Conservation (phyloP, 352 stramenopile species). For the Phytophthora kernoviae region DNA sequence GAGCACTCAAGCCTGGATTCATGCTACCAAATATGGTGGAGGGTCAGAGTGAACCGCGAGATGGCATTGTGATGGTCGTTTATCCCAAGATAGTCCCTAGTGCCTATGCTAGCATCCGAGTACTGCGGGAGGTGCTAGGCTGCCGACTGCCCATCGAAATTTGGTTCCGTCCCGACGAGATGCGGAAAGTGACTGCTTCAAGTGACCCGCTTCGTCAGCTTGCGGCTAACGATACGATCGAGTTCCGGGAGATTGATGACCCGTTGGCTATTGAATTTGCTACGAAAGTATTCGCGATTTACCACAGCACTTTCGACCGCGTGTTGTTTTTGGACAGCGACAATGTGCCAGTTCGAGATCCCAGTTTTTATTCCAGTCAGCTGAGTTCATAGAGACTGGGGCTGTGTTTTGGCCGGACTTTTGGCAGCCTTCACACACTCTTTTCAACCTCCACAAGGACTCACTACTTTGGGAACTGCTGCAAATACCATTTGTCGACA, state of each 20-base stretch:
- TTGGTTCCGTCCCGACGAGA: slow-evolving; percentile 48
- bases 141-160: slow-evolving; percentile 57
- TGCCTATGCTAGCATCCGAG: slow-evolving; percentile 39
- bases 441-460: slow-evolving; percentile 56
- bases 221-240: slow-evolving; percentile 19
- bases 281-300: slow-evolving; percentile 52
- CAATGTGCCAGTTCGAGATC: slow-evolving; percentile 43
- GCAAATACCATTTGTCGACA: slow-evolving; percentile 46
- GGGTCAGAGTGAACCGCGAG: not conserved
- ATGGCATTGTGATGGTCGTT: slow-evolving; percentile 57
- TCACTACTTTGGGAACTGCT: slow-evolving; percentile 59
- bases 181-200: slow-evolving; percentile 23
- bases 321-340: slow-evolving; percentile 60
- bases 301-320: slow-evolving; percentile 42
- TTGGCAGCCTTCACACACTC: slow-evolving; percentile 36
- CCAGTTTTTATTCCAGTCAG: slow-evolving; percentile 41
- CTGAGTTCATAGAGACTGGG: slow-evolving; percentile 22
- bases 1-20: slow-evolving; percentile 8
- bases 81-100: slow-evolving; percentile 52
- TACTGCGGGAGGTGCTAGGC: slow-evolving; percentile 31
- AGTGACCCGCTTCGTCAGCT: slow-evolving; percentile 30
- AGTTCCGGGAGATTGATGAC: slow-evolving; percentile 32
- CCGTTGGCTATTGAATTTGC: slow-evolving; percentile 39
- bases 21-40: slow-evolving; percentile 3
- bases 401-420: slow-evolving; percentile 55